A percentile compares a stretch with the other conserved stretches of the same genome.
These are phyloP conservation scores for Piper betle DNA, from an alignment of 164 flowering plant genomes.

Conservation along the genomic window DNA sequence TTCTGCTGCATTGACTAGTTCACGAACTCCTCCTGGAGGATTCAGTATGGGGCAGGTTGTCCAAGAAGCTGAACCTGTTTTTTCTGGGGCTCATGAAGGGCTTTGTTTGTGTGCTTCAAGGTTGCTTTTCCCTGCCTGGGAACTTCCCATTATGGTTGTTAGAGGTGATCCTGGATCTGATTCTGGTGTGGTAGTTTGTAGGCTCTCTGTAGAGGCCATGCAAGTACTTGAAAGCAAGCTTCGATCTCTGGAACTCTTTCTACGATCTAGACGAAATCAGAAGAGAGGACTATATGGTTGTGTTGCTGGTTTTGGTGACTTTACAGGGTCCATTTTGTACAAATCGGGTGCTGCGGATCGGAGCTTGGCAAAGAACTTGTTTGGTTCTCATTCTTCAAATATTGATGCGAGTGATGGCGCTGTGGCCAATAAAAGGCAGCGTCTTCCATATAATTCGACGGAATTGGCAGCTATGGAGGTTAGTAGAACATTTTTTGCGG, in stretches of 20 bases:
- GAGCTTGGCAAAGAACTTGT: conserved; percentile 59
- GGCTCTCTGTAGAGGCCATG: conserved; percentile 76
- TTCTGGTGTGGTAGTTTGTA: conserved; percentile 47
- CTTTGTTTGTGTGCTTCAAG: conserved; percentile 87
- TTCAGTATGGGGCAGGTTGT: conserved; percentile 99
- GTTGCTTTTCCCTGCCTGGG: conserved; percentile 91
- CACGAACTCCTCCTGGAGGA: conserved; percentile 77
- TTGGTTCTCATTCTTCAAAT: conserved; percentile 59
- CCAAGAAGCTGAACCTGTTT: conserved; percentile 92
- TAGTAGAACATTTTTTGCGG: background rate
- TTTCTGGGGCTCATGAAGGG: conserved; percentile 99
- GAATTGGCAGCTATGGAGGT: conserved; percentile 99
- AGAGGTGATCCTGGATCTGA: conserved; percentile 43
- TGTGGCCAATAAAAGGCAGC: conserved; percentile 62
- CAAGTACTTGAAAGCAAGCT: conserved; percentile 79
- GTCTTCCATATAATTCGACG: conserved; percentile 79
- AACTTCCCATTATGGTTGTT: conserved; percentile 65
- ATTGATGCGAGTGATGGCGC: conserved; percentile 35
- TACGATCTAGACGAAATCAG: conserved; percentile 81
- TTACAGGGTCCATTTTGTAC: conserved; percentile 79
- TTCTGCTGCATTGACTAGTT: conserved; percentile 42
- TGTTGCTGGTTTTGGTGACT: conserved; percentile 86
- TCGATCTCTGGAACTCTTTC: conserved; percentile 76
- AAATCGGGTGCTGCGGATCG: conserved; percentile 52
- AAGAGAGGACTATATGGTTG: conserved; percentile 90